Evolutionary conservation across 257 asterid species (phyloP), one percentile per base, ranked within the genome.

Genomic region (Solanum virginianum): DNA sequence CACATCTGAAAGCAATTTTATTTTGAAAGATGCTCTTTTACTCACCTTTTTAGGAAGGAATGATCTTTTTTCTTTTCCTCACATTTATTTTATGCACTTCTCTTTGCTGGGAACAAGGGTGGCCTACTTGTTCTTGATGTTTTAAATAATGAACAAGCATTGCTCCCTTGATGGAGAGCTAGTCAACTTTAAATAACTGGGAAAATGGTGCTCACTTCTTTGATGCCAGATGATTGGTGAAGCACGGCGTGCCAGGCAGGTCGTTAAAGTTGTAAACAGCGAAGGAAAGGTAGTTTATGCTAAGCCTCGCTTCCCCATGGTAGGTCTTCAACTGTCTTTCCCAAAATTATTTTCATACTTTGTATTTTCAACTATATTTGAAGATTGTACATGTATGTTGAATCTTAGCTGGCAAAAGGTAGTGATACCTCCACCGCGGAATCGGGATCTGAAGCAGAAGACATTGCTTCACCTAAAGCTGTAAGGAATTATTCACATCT

Each of bases 221-320:
- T 84, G 90, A 69, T 88, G 88, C 49, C 93, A 97, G 98, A 92
- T 97, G 96, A 98, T 95, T 84, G 98, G 96, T 45, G 97, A 93
- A 92, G 95, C 99, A 80, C 89, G 90, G 29, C 91, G 93, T 74
- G 93, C 94, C 84, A 95, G 96, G 89, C 99, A 95, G 91, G 96
- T 97, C 39, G 95, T 97, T 84, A 97, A 97, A 89, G 94, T 97
- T 88, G 84, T 97, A 87, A 95, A 94, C 91, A 94, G 98, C 24
- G 98, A 95, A 86, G 99, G 99, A 86, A 97, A 95, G 92, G 94
- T 97, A n/a, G 97, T 97, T 72, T 97, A 93, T 86, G 99, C 97
- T 12, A 97, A 97, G 90, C 98, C 98, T 60, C 98, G 90, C 82
- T 95, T 92, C 85, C 81, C 94, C 36, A 87, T 83, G 95, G 99